phyloP scores from a whole-genome alignment of 2,329 filamentous ascomycete species.

The Botrytis porri region DNA sequence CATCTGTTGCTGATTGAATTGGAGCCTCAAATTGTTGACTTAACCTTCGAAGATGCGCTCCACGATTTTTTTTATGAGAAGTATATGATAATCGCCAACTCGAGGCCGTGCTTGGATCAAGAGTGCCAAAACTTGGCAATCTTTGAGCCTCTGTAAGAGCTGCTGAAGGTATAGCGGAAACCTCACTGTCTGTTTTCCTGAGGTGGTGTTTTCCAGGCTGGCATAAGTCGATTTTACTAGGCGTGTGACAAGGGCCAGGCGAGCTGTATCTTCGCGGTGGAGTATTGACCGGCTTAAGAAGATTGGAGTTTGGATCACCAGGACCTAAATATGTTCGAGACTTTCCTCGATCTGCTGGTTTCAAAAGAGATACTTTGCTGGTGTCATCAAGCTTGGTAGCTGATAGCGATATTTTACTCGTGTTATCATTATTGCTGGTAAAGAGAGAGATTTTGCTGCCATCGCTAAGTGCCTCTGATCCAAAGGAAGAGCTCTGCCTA shows the following conservation, averaged over 20 bases:
- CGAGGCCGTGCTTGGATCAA: slow-evolving; percentile 23
- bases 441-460: slow-evolving; percentile 1
- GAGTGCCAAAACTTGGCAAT: slow-evolving; percentile 31
- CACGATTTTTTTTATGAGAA: slow-evolving; percentile 25
- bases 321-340: slow-evolving; percentile 1
- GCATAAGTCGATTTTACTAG: slow-evolving; percentile 9
- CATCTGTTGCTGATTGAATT: slow-evolving; percentile 16
- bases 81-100: slow-evolving; percentile 38
- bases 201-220: slow-evolving; percentile 19
- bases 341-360: neutral
- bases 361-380: neutral
- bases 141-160: slow-evolving; percentile 30
- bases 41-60: slow-evolving; percentile 32
- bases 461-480: neutral
- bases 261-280: slow-evolving; percentile 29
- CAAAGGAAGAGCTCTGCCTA: slow-evolving; percentile 8
- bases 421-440: neutral
- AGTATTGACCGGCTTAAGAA: slow-evolving; percentile 22
- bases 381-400: neutral
- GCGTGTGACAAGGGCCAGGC: slow-evolving; percentile 24
- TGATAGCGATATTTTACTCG: neutral
- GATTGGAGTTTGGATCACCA: slow-evolving; percentile 14
- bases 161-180: slow-evolving; percentile 27
- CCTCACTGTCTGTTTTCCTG: slow-evolving; percentile 26
- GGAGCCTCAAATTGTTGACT: slow-evolving; percentile 28